These are phyloP conservation scores for Cucumis hystrix DNA, from an alignment of 306 rosid genomes.

Conservation along the genomic window DNA sequence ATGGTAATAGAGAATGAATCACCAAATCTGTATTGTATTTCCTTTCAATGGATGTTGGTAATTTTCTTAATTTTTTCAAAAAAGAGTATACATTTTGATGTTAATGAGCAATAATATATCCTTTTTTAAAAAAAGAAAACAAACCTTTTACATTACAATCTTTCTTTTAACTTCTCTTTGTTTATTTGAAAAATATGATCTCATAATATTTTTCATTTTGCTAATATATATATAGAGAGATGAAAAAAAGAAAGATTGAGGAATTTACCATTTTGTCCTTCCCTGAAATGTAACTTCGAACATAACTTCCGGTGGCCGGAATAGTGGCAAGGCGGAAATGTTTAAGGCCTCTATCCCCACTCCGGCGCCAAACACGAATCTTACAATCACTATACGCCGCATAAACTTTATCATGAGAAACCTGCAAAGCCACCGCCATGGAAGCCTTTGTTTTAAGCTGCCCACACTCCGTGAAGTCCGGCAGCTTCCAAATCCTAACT, in stretches of 20 bases:
- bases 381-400: slow-evolving; percentile 90
- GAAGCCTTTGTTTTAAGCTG: slow-evolving; percentile 64
- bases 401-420: slow-evolving; percentile 60
- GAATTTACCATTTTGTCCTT: slow-evolving; percentile 57
- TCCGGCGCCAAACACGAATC: slow-evolving; percentile 61
- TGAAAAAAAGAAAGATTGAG: not conserved
- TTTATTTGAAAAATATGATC: not conserved
- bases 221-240: not conserved
- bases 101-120: too few species aligned
- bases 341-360: slow-evolving; percentile 57
- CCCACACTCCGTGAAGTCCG: slow-evolving; percentile 76
- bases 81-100: not conserved
- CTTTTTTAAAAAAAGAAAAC: too few species aligned
- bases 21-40: slow-evolving; percentile 6
- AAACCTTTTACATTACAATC: not conserved
- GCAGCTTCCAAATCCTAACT: slow-evolving; percentile 74
- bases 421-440: slow-evolving; percentile 55
- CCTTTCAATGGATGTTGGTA: too few species aligned
- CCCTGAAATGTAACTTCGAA: slow-evolving; percentile 61
- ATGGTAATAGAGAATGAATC: slow-evolving; percentile 14
- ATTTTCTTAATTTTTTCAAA: too few species aligned
- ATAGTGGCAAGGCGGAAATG: slow-evolving; percentile 60
- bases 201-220: not conserved
- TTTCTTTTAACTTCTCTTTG: not conserved
- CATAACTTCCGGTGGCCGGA: slow-evolving; percentile 52